Base-by-base conservation (phyloP, 164 flowering plant species). In the Vitis rotundifolia region DNA sequence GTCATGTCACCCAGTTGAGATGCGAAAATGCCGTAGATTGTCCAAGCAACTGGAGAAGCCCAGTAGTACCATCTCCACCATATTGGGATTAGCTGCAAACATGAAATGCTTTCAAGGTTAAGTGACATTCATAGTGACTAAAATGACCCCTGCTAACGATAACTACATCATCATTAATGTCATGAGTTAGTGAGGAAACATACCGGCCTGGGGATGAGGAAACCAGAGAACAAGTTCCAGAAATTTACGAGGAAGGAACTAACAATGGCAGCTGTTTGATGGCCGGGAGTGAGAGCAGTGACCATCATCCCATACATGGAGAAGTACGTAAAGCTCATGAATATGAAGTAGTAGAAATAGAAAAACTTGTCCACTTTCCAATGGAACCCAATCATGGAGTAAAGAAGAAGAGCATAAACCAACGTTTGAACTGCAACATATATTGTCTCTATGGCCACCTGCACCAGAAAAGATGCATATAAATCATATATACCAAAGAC, bases 281-380 rank as follows among this genome's bases (percentile, higher is more conserved):
- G 77, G 44, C 67, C 79, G 0, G 87, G 89, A 37, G 86, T 84
- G 62, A 83, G 77, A 0, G 86, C 87, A 26, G 80, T 83, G 47
- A 76, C 72, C 89, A 86, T 84, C 87, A 84, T 84, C 18, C 87
- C 87, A 16, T 86, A 84, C 56, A 82, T n/a, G 11, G 79, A 68
- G 75, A 83, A 80, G 73, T 84, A 82, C 62, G 75, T 61, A 16
- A 82, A 84, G 74, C 80, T 73, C 83, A 80, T 84, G 67, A 75
- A 84, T 10, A 84, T 81, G 69, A 75, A 84, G 75, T 72, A 84
- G 77, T 75, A 78, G 76, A 82, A 84, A 75, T 69, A 80, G 0
- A 84, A 71, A 71, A 82, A 82, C 78, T 81, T 86, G 70, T 57
- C 75, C 3, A 74, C 73, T 10, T 57, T 11, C 88, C 85, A 82